Evolutionary conservation across 306 rosid species (phyloP).

Genomic region (Medicago truncatula): MtrunA17r5.0-ANR NC_053045.1:26420001-26420500

Average conservation of each 20-base stretch:
- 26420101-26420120: slow-evolving; percentile 72
- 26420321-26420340: slow-evolving; percentile 88
- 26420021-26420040: slow-evolving; percentile 76
- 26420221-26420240: slow-evolving; percentile 69
- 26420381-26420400: slow-evolving; percentile 79
- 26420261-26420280: slow-evolving; percentile 74
- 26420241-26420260: slow-evolving; percentile 70
- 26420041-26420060: slow-evolving; percentile 69
- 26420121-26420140: slow-evolving; percentile 73
- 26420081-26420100: slow-evolving; percentile 69
- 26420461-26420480: too few species aligned
- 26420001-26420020: slow-evolving; percentile 57
- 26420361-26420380: slow-evolving; percentile 90
- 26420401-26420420: too few species aligned
- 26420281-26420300: slow-evolving; percentile 80
- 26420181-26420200: slow-evolving; percentile 62
- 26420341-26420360: slow-evolving; percentile 88
- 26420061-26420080: slow-evolving; percentile 67
- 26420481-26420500: too few species aligned
- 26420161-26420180: slow-evolving; percentile 62
- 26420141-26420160: slow-evolving; percentile 74
- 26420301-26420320: slow-evolving; percentile 81
- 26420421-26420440: background rate
- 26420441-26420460: background rate
- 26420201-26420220: slow-evolving; percentile 75